Conservation (phyloP, 2,329 filamentous ascomycete genomes). For the Penicillium concentricum region DNA sequence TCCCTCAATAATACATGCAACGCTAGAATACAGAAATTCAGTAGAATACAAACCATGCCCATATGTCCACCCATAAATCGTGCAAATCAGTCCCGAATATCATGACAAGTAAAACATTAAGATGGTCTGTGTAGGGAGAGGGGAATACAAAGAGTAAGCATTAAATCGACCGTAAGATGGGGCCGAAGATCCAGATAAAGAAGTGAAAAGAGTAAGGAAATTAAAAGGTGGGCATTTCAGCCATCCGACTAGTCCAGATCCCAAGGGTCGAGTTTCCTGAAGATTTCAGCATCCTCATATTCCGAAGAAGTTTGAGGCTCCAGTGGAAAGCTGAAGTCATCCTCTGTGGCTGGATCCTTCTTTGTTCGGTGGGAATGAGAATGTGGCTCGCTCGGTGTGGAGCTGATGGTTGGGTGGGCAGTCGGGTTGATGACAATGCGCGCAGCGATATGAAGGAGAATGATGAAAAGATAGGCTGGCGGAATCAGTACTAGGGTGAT, state of each 20-base stretch:
- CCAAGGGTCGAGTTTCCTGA: slow-evolving; percentile 27
- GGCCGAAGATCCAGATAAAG: not conserved
- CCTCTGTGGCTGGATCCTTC: slow-evolving; percentile 27
- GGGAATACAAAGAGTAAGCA: slow-evolving; percentile 8
- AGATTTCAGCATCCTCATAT: slow-evolving; percentile 20
- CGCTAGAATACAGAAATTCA: slow-evolving; percentile 20
- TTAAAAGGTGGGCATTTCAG: not conserved
- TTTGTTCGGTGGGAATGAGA: slow-evolving; percentile 17
- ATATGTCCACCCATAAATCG: slow-evolving; percentile 12
- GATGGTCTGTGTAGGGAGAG: slow-evolving; percentile 8
- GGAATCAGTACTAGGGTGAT: slow-evolving; percentile 74
- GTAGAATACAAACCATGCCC: slow-evolving; percentile 6
- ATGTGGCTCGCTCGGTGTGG: slow-evolving; percentile 18
- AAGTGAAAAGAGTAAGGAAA: not conserved
- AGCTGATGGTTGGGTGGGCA: slow-evolving; percentile 24
- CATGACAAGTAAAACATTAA: slow-evolving; percentile 7
- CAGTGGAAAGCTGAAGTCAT: slow-evolving; percentile 42
- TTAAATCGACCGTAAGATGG: slow-evolving; percentile 14
- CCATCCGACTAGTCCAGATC: slow-evolving; percentile 25
- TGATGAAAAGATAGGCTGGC: slow-evolving; percentile 71
- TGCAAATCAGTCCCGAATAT: slow-evolving; percentile 8
- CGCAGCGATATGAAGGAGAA: slow-evolving; percentile 80
- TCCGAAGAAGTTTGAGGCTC: slow-evolving; percentile 28
- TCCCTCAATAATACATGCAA: slow-evolving; percentile 13
- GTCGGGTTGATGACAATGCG: slow-evolving; percentile 57